phyloP scores from a whole-genome alignment of 768 basidiomycete genomes.

The Boletus edulis region DNA sequence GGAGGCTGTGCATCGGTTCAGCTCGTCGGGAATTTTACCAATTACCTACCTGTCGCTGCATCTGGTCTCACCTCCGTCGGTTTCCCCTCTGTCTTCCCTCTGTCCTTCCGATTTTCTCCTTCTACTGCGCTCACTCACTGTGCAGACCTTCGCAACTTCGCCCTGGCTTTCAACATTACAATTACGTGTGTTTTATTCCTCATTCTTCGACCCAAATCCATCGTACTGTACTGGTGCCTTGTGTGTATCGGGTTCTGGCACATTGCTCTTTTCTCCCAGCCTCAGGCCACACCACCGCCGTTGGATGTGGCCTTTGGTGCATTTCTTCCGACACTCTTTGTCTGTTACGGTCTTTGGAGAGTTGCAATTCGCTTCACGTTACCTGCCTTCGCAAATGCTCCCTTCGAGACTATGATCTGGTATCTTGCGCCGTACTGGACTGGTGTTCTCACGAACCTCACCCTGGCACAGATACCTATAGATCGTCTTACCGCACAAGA shows the following conservation, averaged over 20 bases:
- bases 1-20: conserved; percentile 79
- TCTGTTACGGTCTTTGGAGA: conserved; percentile 79
- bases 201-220: conserved; percentile 65
- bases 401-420: conserved; percentile 70
- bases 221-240: conserved; percentile 73
- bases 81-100: conserved; percentile 74
- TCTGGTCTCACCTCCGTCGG: conserved; percentile 69
- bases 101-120: conserved; percentile 58
- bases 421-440: conserved; percentile 80
- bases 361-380: conserved; percentile 71
- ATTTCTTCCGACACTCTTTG: conserved; percentile 77
- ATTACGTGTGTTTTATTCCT: conserved; percentile 68
- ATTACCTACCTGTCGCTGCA: conserved; percentile 56
- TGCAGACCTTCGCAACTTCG: conserved; percentile 64
- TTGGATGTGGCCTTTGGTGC: conserved; percentile 70
- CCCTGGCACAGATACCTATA: conserved; percentile 71
- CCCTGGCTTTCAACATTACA: conserved; percentile 71
- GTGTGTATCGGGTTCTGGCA: conserved; percentile 88
- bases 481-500: conserved; percentile 71
- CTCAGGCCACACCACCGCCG: conserved; percentile 60
- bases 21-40: conserved; percentile 69
- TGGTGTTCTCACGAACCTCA: conserved; percentile 72
- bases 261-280: conserved; percentile 74
- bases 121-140: conserved; percentile 57
- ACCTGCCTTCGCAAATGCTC: conserved; percentile 63